These are phyloP conservation scores for baker's yeast (Saccharomyces cerevisiae) DNA, from an alignment of 805 yeast genomes.

Conservation along the genomic window DNA sequence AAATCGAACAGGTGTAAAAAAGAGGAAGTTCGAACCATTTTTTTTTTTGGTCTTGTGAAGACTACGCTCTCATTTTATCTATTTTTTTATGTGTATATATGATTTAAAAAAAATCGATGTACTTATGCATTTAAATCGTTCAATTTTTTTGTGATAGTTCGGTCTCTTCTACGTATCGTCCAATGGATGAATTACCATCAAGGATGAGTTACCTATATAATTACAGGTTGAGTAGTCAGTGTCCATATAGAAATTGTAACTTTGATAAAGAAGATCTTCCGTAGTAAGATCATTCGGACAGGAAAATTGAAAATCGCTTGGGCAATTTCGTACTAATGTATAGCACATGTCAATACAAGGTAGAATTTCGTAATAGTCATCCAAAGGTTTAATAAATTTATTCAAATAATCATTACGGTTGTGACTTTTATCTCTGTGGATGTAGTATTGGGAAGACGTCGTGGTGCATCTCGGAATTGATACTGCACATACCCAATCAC, in stretches of 20 bases:
- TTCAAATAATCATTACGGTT: constrained; percentile 59
- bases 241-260: constrained; percentile 25
- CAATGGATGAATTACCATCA: background rate
- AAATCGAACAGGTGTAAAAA: constrained; percentile 9
- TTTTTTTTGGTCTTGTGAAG: background rate
- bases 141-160: background rate
- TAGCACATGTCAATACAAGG: constrained; percentile 84
- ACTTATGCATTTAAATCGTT: background rate
- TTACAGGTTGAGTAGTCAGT: constrained; percentile 35
- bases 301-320: constrained; percentile 59
- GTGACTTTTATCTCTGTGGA: constrained; percentile 36
- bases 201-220: constrained; percentile 28
- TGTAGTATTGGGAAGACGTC: constrained; percentile 36
- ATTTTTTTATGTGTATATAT: background rate
- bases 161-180: background rate
- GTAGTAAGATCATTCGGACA: constrained; percentile 48
- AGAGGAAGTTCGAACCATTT: constrained; percentile 3
- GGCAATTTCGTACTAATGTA: constrained; percentile 75
- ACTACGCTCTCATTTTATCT: background rate
- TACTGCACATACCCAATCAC: constrained; percentile 83
- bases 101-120: background rate
- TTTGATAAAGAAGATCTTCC: constrained; percentile 15
- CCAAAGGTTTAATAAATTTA: constrained; percentile 43
- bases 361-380: constrained; percentile 63
- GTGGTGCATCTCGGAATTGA: constrained; percentile 81